Evolutionary conservation across 495 filamentous ascomycete genomes (phyloP), one percentile per base, ranked within the genome.

Genomic region (Tuber melanosporum): DNA sequence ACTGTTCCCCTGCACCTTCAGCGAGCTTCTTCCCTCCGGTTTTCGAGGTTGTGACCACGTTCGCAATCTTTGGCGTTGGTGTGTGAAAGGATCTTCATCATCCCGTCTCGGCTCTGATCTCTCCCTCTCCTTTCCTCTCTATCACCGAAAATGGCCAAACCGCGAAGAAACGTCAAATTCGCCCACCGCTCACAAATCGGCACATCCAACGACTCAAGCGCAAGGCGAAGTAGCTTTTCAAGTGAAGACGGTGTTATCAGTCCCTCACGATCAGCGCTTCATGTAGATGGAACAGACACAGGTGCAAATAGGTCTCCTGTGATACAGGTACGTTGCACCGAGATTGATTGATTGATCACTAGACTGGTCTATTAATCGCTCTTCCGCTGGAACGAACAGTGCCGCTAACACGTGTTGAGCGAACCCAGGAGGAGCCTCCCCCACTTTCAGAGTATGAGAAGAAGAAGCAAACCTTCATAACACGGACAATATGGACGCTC

Each of bases 381-480:
- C n/a, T 36, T 17, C 57, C 26, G 15, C 57, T 36, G 26, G 57
- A 17, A 66, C 26, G 57, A 66, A 36, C 22, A 74, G 75, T 75
- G 74, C 44, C 71, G 74, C 75, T 83, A 45, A 77, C 75, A 84
- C 39, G 73, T 69, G 69, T 79, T 66, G 75, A 74, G 73, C 47
- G 44, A 70, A 46, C 49, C 36, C 83, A 88, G 87, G 84, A 82
- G 85, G 85, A 88, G 44, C n/a, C n/a, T n/a, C 75, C 84, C 72
- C 83, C 83, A 75, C 81, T 86, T 57, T 90, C 93, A 83, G 96
- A 97, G 39, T 97, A 95, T 85, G 94, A 98, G 83, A 98, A 97
- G 90, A 99, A 99, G 86, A 97, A 97, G 85, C 91, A 93, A 85
- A 97, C 94, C 82, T 98, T 99, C 88, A 93, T 97, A 81, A 97